Evolutionary conservation across 169 alveolate species (phyloP).

Genomic region (Amoebophrya sp.): DNA sequence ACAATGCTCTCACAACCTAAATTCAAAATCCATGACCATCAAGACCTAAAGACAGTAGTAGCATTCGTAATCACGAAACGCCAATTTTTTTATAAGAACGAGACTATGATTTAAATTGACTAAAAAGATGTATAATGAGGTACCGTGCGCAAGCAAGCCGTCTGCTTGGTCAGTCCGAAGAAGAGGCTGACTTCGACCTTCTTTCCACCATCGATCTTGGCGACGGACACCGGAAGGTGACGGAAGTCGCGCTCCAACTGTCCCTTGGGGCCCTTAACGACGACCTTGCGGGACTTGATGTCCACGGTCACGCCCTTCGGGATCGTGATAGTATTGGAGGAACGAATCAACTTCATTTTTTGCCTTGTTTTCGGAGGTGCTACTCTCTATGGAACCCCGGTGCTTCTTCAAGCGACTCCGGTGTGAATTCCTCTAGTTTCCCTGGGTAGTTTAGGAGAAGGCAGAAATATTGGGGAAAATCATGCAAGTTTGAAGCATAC

Average conservation of each 20-base stretch:
- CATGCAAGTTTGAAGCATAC: too few relatives aligned
- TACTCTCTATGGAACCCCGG: too few relatives aligned
- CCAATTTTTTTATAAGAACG: background rate
- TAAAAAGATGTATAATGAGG: too few relatives aligned
- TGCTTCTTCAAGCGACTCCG: too few relatives aligned
- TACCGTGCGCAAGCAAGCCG: slow-evolving; percentile 87
- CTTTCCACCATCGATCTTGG: slow-evolving; percentile 70
- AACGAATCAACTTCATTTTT: background rate
- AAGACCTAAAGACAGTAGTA: background rate
- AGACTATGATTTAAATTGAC: too few relatives aligned
- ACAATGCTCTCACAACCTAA: background rate
- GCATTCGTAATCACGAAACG: background rate
- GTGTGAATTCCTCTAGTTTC: too few relatives aligned
- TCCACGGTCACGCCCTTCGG: slow-evolving; percentile 69
- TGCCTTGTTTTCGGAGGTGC: too few relatives aligned
- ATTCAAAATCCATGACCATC: background rate
- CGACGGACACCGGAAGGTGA: slow-evolving; percentile 89
- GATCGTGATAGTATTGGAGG: background rate
- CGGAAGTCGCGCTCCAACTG: slow-evolving; percentile 82
- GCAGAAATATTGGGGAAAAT: too few relatives aligned
- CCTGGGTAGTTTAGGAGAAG: too few relatives aligned
- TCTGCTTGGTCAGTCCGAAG: slow-evolving; percentile 86
- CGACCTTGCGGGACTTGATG: slow-evolving; percentile 86
- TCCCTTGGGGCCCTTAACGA: slow-evolving; percentile 95
- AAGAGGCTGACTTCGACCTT: slow-evolving; percentile 82